These are phyloP conservation scores for Penicillium ochrochloron DNA, from an alignment of 495 filamentous ascomycete species.

Conservation along the genomic window DNA sequence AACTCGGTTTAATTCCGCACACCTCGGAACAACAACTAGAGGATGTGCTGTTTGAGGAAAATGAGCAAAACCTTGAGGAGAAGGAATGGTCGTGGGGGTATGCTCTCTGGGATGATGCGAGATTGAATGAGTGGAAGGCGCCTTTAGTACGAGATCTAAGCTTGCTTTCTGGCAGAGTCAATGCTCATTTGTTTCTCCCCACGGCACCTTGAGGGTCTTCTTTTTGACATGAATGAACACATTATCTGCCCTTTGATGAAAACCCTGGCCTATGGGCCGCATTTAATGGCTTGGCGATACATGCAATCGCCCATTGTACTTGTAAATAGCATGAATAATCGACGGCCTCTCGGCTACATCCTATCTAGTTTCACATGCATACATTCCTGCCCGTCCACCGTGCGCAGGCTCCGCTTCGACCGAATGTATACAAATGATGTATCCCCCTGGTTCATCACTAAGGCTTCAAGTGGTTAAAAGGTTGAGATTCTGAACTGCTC, in stretches of 20 bases:
- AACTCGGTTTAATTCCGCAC: neutral
- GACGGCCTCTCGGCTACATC: neutral
- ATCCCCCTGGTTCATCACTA: neutral
- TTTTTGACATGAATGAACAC: neutral
- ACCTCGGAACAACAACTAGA: neutral
- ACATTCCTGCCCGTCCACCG: neutral
- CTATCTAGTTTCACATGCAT: neutral
- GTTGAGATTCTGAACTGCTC: neutral
- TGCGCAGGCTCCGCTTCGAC: neutral
- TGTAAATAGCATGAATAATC: neutral
- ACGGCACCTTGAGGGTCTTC: neutral
- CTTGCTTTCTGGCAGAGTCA: no score
- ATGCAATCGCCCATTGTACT: neutral
- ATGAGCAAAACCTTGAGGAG: neutral
- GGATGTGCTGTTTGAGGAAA: neutral
- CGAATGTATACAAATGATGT: neutral
- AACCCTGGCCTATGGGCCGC: no score
- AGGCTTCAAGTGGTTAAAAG: neutral
- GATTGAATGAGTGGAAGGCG: neutral
- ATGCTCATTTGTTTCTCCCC: neutral
- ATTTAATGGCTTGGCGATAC: neutral
- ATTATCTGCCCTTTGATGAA: neutral
- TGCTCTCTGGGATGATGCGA: neutral
- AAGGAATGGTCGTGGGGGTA: slow-evolving; percentile 2
- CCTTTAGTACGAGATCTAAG: neutral